Evolutionary conservation across 2,329 filamentous ascomycete species (phyloP).

Genomic region (Aotearoamyces nothofagi): DNA sequence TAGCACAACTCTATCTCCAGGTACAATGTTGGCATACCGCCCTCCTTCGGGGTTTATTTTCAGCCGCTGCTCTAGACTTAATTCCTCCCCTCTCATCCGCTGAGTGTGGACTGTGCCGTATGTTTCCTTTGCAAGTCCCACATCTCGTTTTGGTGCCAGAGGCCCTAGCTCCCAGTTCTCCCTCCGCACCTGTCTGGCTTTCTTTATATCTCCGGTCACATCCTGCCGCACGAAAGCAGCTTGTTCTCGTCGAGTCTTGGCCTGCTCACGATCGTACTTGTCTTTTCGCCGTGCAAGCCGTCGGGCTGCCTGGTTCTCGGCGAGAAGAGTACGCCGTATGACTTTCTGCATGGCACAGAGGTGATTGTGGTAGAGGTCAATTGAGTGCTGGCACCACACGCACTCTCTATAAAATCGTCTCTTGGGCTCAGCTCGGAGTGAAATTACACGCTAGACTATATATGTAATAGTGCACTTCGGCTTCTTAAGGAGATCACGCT

Average conservation of each 20-base stretch:
- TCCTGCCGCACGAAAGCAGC: constrained; percentile 12
- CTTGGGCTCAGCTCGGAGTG: too few relatives aligned
- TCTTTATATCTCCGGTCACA: constrained; percentile 22
- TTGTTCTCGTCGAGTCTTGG: constrained; percentile 10
- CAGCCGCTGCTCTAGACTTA: constrained; percentile 7
- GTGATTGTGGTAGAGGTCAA: neutral
- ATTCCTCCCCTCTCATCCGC: constrained; percentile 15
- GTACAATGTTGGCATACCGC: constrained; percentile 43
- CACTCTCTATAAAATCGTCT: neutral
- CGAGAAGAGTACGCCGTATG: constrained; percentile 47
- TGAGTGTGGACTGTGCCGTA: constrained; percentile 39
- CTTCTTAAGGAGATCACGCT: too few relatives aligned
- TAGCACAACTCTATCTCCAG: constrained; percentile 70
- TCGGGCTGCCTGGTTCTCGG: constrained; percentile 45
- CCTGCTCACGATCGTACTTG: constrained; percentile 14
- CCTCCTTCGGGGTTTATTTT: constrained; percentile 20
- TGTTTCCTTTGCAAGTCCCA: constrained; percentile 37
- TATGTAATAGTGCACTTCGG: too few relatives aligned
- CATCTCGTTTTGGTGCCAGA: constrained; percentile 61
- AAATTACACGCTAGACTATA: too few relatives aligned
- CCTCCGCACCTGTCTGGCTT: constrained; percentile 39
- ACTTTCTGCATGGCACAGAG: constrained; percentile 51
- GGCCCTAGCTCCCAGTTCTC: constrained; percentile 72
- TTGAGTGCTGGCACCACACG: neutral
- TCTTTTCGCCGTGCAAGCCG: constrained; percentile 23